These are phyloP conservation scores for Trichophyton simii DNA, from an alignment of 2,329 filamentous ascomycete species.

Conservation along the genomic window DNA sequence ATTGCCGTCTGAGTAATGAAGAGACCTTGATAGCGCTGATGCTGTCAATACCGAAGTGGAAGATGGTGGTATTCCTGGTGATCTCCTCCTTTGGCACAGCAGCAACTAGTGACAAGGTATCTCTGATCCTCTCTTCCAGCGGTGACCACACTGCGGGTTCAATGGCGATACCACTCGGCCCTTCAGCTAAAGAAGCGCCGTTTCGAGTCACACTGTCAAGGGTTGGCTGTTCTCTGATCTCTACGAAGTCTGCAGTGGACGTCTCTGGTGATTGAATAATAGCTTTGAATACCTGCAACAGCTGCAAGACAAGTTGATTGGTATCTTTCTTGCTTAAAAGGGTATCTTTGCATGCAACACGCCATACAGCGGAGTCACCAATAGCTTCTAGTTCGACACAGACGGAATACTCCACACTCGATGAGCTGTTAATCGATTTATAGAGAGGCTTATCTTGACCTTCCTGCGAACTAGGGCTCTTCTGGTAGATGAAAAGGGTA, in stretches of 20 bases:
- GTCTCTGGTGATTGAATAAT: conserved; percentile 41
- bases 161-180: background rate
- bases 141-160: conserved; percentile 18
- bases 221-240: conserved; percentile 37
- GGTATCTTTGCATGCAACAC: conserved; percentile 53
- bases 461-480: conserved; percentile 29
- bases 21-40: conserved; percentile 81
- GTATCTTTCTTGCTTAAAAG: conserved; percentile 40
- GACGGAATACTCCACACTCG: conserved; percentile 67
- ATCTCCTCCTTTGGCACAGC: conserved; percentile 48
- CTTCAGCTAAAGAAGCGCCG: background rate
- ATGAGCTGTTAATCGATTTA: conserved; percentile 49
- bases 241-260: conserved; percentile 44
- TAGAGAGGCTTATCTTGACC: conserved; percentile 35
- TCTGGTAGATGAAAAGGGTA: conserved; percentile 55
- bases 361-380: conserved; percentile 49
- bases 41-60: conserved; percentile 79
- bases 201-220: background rate
- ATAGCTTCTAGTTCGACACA: conserved; percentile 67
- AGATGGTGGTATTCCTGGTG: conserved; percentile 51
- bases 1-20: conserved; percentile 51
- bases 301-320: conserved; percentile 40
- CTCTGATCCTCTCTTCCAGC: conserved; percentile 31
- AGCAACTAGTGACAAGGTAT: conserved; percentile 45
- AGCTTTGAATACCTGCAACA: conserved; percentile 48